A percentile compares a stretch with the other conserved stretches of the same genome.
These are phyloP conservation scores for Penicillium aurantiogriseum DNA, from an alignment of 2,329 filamentous ascomycete genomes.

Conservation along the genomic window DNA sequence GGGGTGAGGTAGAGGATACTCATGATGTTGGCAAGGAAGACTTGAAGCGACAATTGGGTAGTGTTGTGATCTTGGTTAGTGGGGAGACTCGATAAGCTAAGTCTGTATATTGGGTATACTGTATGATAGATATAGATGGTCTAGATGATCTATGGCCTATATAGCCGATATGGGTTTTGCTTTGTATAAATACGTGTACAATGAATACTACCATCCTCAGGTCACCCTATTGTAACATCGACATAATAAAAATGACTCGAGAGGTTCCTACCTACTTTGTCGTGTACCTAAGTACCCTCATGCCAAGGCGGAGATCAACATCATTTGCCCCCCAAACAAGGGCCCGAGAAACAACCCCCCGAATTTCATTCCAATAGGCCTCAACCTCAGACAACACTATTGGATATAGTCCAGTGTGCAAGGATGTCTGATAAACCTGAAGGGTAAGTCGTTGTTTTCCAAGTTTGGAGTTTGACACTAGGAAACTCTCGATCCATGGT, in stretches of 20 bases:
- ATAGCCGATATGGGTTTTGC: background rate
- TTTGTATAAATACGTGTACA: constrained; percentile 6
- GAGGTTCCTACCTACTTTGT: background rate
- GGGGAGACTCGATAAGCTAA: constrained; percentile 45
- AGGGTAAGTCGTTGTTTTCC: constrained; percentile 22
- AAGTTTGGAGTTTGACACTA: background rate
- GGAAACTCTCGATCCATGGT: constrained; percentile 14
- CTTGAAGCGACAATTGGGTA: constrained; percentile 80
- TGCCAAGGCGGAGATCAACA: constrained; percentile 13
- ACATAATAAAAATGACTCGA: background rate
- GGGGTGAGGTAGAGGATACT: constrained; percentile 97
- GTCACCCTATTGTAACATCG: background rate
- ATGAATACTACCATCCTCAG: background rate
- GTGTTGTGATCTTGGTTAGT: constrained; percentile 76
- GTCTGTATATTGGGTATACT: constrained; percentile 1
- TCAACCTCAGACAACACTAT: background rate
- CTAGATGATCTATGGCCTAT: background rate
- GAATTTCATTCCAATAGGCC: background rate
- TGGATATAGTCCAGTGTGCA: background rate
- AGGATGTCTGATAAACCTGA: constrained; percentile 26
- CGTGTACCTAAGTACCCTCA: background rate
- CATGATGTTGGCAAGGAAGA: constrained; percentile 96
- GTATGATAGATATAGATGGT: constrained; percentile 12
- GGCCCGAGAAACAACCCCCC: background rate
- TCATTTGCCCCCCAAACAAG: constrained; percentile 12